These are phyloP conservation scores for Phytophthora macrochlamydospora DNA, from an alignment of 352 stramenopile genomes.

Conservation along the genomic window DNA sequence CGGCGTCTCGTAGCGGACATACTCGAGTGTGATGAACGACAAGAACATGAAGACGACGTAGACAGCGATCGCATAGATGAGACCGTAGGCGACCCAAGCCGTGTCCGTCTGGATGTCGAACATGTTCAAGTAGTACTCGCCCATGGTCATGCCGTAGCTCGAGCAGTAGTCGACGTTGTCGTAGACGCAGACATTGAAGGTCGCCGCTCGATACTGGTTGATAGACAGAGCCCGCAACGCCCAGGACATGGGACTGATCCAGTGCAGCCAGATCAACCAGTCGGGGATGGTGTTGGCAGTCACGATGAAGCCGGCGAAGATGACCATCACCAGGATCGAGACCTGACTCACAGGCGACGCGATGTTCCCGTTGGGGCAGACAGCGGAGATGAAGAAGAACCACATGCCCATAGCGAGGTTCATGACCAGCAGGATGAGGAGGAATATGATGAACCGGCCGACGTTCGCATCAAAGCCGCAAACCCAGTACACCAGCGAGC, in stretches of 20 bases:
- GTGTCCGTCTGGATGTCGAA: constrained; percentile 49
- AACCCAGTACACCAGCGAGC: constrained; percentile 82
- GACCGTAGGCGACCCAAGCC: constrained; percentile 39
- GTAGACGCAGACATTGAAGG: constrained; percentile 25
- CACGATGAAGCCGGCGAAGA: constrained; percentile 30
- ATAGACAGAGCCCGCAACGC: constrained; percentile 35
- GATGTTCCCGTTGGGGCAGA: constrained; percentile 27
- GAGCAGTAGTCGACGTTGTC: constrained; percentile 18
- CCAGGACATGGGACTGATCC: constrained; percentile 53
- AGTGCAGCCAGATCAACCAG: constrained; percentile 11
- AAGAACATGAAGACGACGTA: constrained; percentile 45
- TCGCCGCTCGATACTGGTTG: constrained; percentile 39
- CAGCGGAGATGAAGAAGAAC: constrained; percentile 19
- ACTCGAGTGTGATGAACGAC: constrained; percentile 32
- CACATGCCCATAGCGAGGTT: constrained; percentile 38
- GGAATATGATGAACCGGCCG: constrained; percentile 36
- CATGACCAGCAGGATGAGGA: constrained; percentile 39
- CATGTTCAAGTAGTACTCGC: constrained; percentile 36
- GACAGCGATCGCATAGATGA: constrained; percentile 38
- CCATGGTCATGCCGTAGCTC: constrained; percentile 28
- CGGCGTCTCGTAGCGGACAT: constrained; percentile 22
- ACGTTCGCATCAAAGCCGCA: constrained; percentile 50
- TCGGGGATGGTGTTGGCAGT: not conserved
- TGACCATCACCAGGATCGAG: constrained; percentile 38
- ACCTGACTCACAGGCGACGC: constrained; percentile 40